Base-by-base conservation (phyloP, 257 asterid species). In the Ocimum tenuiflorum region DNA sequence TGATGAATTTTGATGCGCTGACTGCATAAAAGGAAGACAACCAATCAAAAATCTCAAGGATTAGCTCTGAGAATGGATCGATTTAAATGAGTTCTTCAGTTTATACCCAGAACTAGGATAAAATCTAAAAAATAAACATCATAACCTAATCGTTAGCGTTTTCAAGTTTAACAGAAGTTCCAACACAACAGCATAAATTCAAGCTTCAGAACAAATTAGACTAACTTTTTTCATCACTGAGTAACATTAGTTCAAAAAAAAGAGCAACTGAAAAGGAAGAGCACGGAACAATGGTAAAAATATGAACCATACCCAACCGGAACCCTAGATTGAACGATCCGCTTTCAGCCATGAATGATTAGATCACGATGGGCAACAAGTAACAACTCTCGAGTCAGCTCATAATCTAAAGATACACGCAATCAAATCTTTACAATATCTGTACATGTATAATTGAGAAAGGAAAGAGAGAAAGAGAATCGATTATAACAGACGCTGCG, bases 301-400 rank as follows among this genome's bases (percentile, higher is more conserved):
- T 20, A 38, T 51, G 51, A 51, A 67, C 8, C 52, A 13, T 81
- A 83, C 94, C 94, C 76, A 71, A 66, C 66, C 83, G 85, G 58
- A 76, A 75, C 73, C 86, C 90, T 63, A 73, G 69, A 81, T 77
- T 68, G 70, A 35, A 67, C 63, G 88, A 79, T 80, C 94, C 85
- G 72, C 71, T 78, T 65, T 78, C 90, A 55, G 78, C 81, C 94
- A 86, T 86, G 72, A 69, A 75, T 43, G 61, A 58, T 60, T 50
- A 75, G 62, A 76, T 72, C 77, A 67, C 71, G 36, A 75, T 35
- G 45, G 51, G 50, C 65, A 59, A 54, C 29, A 48, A 17, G 50
- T 63, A 59, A 54, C 29, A 48, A 17, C 58, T 42, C 59, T 24
- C 35, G 27, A 67, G 29, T 69, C 73, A 47, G 67, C 70, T 66